Conservation (phyloP, 2,329 filamentous ascomycete species). For the Talaromyces verruculosus region DNA sequence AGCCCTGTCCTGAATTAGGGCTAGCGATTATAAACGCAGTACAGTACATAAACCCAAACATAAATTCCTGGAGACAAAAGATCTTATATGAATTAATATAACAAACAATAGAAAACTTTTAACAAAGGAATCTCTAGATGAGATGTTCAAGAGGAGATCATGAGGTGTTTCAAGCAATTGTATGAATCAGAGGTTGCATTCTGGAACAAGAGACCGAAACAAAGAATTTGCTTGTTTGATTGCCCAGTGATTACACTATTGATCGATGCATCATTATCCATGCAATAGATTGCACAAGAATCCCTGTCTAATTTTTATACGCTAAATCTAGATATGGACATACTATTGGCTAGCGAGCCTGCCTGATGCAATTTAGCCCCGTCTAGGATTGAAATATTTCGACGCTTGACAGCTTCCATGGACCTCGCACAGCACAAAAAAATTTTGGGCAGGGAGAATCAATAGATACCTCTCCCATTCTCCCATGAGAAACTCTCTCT, state of each 20-base stretch:
- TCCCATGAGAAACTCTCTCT: not conserved
- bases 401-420: not conserved
- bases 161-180: not conserved
- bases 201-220: not conserved
- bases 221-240: not conserved
- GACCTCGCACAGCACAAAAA: not conserved
- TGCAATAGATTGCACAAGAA: not conserved
- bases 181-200: not conserved
- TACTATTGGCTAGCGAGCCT: not conserved
- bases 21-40: not conserved
- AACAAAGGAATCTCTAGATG: not conserved
- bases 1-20: not conserved
- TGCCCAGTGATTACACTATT: not conserved
- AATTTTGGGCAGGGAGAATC: not conserved
- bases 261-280: not conserved
- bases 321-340: not conserved
- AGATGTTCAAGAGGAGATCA: not conserved
- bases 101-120: not conserved
- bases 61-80: too few relatives aligned
- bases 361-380: not conserved
- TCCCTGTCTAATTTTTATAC: not conserved
- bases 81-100: too few relatives aligned
- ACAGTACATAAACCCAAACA: too few relatives aligned
- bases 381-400: not conserved
- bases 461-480: not conserved